These are phyloP conservation scores for Filobasidium floriforme DNA, from an alignment of 768 basidiomycete genomes.

Conservation along the genomic window DNA sequence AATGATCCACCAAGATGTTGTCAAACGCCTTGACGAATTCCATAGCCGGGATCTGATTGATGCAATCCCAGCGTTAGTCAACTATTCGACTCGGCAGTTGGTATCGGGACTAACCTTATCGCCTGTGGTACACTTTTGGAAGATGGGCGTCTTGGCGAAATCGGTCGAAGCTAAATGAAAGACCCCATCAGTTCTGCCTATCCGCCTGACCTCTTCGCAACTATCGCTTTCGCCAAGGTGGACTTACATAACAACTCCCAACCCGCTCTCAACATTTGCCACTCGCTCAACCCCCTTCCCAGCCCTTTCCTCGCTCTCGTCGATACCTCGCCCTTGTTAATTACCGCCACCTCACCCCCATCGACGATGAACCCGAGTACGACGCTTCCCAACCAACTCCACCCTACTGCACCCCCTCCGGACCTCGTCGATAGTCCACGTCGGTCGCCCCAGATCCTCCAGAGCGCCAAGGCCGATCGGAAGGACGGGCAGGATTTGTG, in stretches of 20 bases:
- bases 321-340: constrained; percentile 34
- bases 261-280: constrained; percentile 78
- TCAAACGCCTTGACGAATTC: constrained; percentile 38
- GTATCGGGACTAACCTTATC: background rate
- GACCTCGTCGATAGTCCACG: constrained; percentile 50
- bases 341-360: constrained; percentile 57
- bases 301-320: constrained; percentile 53
- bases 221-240: background rate
- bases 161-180: constrained; percentile 59
- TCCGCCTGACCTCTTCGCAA: too few species aligned
- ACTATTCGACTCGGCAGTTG: background rate
- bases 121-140: constrained; percentile 51
- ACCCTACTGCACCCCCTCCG: constrained; percentile 46
- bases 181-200: background rate
- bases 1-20: constrained; percentile 69
- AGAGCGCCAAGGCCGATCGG: constrained; percentile 66
- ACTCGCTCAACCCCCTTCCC: constrained; percentile 76
- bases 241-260: constrained; percentile 72
- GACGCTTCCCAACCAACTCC: constrained; percentile 58
- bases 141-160: constrained; percentile 55
- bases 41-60: constrained; percentile 20
- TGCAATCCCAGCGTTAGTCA: background rate
- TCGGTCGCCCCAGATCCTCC: constrained; percentile 84
- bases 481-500: constrained; percentile 52
- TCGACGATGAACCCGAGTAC: constrained; percentile 47